Evolutionary conservation across 257 asterid genomes (phyloP).

Genomic region (Scutellaria minor): DNA sequence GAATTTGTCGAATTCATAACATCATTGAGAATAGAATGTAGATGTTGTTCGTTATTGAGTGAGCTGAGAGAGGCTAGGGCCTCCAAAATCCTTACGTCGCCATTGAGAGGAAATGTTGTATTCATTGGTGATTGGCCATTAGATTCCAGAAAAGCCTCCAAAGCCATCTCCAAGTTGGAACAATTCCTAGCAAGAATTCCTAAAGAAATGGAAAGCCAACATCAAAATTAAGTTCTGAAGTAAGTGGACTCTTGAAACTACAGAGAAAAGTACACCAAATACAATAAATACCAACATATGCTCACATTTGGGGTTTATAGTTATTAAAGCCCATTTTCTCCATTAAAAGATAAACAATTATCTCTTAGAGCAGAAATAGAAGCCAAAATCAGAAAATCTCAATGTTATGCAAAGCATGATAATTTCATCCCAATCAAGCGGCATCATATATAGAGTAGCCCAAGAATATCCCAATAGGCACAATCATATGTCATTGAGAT

Average conservation of each 20-base stretch:
- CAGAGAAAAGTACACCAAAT: not conserved
- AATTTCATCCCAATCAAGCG: not conserved
- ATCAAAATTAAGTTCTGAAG: not conserved
- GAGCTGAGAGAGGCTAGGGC: conserved; percentile 37
- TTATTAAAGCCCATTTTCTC: not conserved
- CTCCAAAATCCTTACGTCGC: conserved; percentile 37
- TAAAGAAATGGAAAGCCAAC: conserved; percentile 21
- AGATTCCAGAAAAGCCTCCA: conserved; percentile 40
- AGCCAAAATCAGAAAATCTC: conserved; percentile 27
- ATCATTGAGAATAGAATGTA: conserved; percentile 26
- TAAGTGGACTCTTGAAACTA: conserved; percentile 5
- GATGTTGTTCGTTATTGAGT: conserved; percentile 22
- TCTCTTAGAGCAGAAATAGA: conserved; percentile 7
- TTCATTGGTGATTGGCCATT: conserved; percentile 30
- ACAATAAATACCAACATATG: not conserved
- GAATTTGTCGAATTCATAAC: conserved; percentile 26
- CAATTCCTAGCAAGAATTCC: conserved; percentile 18
- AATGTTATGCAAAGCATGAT: not conserved
- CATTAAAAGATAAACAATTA: not conserved
- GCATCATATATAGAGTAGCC: not conserved
- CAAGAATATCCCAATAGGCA: not conserved
- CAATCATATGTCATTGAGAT: conserved; percentile 1
- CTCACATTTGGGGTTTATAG: not conserved
- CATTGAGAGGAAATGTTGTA: conserved; percentile 27
- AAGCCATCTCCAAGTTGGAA: conserved; percentile 39